Percentiles rank a stretch among this genome's conserved stretches.
Conservation (phyloP, 495 filamentous ascomycete genomes). For the Podospora pseudopauciseta region DNA sequence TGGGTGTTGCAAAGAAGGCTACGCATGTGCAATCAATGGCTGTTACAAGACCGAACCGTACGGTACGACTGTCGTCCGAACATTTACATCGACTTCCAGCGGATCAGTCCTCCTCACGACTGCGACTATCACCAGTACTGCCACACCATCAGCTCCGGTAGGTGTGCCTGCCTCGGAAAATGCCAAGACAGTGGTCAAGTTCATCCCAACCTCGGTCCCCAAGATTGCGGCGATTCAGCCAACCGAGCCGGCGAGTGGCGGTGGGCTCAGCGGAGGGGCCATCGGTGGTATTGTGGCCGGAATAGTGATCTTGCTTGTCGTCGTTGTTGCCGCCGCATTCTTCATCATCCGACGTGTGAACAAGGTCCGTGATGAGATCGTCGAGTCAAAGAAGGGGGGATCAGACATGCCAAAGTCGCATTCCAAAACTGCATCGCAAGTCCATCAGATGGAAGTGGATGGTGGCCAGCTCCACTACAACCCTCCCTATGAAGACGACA, state of each 20-base stretch:
- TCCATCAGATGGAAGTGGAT: slow-evolving; percentile 28
- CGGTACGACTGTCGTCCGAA: slow-evolving; percentile 32
- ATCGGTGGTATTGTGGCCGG: slow-evolving; percentile 47
- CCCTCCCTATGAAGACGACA: slow-evolving; percentile 15
- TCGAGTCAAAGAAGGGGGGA: slow-evolving; percentile 32
- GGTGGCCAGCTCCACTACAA: slow-evolving; percentile 24
- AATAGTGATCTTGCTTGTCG: slow-evolving; percentile 36
- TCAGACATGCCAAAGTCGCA: slow-evolving; percentile 21
- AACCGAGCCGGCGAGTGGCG: slow-evolving; percentile 13
- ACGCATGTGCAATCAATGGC: slow-evolving; percentile 35
- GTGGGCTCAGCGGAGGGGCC: slow-evolving; percentile 32
- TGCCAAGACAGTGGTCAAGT: slow-evolving; percentile 27
- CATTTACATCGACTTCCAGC: slow-evolving; percentile 33
- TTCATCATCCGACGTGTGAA: slow-evolving; percentile 42
- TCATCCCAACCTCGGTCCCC: slow-evolving; percentile 38
- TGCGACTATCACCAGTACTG: slow-evolving; percentile 25
- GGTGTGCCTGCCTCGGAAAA: background rate
- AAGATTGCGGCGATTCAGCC: slow-evolving; percentile 26
- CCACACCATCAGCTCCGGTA: slow-evolving; percentile 4
- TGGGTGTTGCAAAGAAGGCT: slow-evolving; percentile 42
- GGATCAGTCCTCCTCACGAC: slow-evolving; percentile 31
- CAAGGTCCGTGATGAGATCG: slow-evolving; percentile 23
- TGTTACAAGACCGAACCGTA: slow-evolving; percentile 38
- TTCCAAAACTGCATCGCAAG: slow-evolving; percentile 20
- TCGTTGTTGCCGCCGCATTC: slow-evolving; percentile 35